Base-by-base conservation (phyloP, 305 asterid species). In the Fraxinus sp. region DNA sequence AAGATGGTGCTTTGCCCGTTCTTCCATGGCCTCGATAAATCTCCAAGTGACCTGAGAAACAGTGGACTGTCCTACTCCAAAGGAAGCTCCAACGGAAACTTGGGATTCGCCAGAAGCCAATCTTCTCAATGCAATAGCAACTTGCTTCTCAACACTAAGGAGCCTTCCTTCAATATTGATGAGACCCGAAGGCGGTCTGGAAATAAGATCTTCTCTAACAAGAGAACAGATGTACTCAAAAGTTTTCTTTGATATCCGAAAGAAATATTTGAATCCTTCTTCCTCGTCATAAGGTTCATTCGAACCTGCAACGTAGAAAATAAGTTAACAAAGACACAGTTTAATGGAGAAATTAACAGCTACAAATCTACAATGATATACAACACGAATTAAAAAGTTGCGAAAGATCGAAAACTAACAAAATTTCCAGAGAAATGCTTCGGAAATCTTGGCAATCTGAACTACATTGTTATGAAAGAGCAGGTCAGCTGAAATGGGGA, bases 31-130 rank as follows among this genome's bases (percentile, higher is more conserved):
- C 85, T 94, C 99, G 0, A 96, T 92, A 75, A 96, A 96, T 71
- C 99, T 89, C 99, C 98, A 96, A 1, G 99, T 96, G 68, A 96
- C 97, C 83, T 96, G 99, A 49, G 99, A 96, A 70, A 94, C 99
- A 0, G 99, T 96, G 11, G 99, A 96, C 83, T 96, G 98, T 76
- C 99, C 99, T 9, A 96, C 99, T n/a, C 98, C 98, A 81, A 96
- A 96, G 66, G 99, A 94, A 39, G 98, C 95, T 80, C 99, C 99
- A 9, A 96, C 97, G 0, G 97, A 94, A 71, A 96, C 98, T 88
- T 96, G 99, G 79, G 99, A 96, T 84, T 96, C 99, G 8, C 99
- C 99, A 0, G 99, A 96, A 70, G 99, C 98, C 77, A 96, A 85
- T 75, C 99, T 86, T 85, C 98, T 88, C 68, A 96, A 59, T 13